Evolutionary conservation across 2,329 filamentous ascomycete genomes (phyloP), one percentile per base, ranked within the genome.

Genomic region (Neodidymelliopsis sp.): DNA sequence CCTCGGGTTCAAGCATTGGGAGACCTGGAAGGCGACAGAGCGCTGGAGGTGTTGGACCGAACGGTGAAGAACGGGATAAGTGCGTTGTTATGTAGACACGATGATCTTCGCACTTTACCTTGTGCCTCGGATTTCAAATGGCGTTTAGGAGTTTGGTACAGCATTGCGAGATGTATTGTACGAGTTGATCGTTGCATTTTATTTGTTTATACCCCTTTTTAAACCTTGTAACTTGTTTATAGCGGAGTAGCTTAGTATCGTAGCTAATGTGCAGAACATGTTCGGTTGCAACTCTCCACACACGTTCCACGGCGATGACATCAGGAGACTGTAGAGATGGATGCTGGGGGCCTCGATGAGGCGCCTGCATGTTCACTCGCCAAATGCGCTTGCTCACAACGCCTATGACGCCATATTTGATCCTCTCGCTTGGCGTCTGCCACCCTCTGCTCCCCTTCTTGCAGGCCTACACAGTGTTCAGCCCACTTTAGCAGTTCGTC

Each of bases 41-140:
- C 41, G 56, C 54, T 2, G 66, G 66, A 1, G 34, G 51, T 8
- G 52, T 53, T 9, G 60, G 58, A 4, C 52, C 59, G 2, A 53
- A 65, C 6, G 37, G 39, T 6, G 65, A 67, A 30, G 63, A 68
- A 12, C 41, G 64, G 19, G 67, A 70, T 5, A 68, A 67, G 59
- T 70, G 67, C 49, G 54, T 70, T 47, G 60, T 70, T 24, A 70
- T 70, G 67, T 70, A 69, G 51, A 54, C 31, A 22, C 33, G 41
- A 43, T 24, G 18, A 8, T 25, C 20, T 19, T 27, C 30, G 11
- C 20, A 18, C n/a, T 2, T 45, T 16, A 18, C 15, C 4, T 11
- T 7, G 29, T 19, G 6, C 16, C 15, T 4, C 2, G 27, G 18
- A 38, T 10, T 11, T 30, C n/a, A 11, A 16, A 6, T 6, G 33